Evolutionary conservation across 371 early-diverging fungal genomes (phyloP).

Genomic region (Gilbertella persicaria): DNA sequence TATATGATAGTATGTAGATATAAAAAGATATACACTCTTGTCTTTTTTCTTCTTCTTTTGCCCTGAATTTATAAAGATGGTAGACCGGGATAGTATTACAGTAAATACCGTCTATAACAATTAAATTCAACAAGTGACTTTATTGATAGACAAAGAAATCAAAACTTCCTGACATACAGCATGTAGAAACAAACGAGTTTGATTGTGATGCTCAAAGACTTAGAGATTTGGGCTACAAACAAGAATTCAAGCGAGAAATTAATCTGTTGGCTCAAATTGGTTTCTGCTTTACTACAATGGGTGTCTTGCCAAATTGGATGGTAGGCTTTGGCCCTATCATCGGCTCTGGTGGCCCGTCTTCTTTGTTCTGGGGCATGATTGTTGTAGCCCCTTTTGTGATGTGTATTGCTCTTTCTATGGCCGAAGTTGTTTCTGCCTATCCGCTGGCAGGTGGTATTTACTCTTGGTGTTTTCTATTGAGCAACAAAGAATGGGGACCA

Average conservation of each 20-base stretch:
- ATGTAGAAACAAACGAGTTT: constrained; percentile 17
- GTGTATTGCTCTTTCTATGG: constrained; percentile 40
- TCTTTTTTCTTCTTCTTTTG: too few species aligned
- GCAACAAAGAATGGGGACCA: constrained; percentile 41
- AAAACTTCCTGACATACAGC: constrained; percentile 16
- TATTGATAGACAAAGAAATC: too few species aligned
- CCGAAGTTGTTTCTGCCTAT: constrained; percentile 42
- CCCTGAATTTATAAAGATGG: too few species aligned
- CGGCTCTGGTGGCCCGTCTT: constrained; percentile 38
- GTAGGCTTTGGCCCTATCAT: constrained; percentile 39
- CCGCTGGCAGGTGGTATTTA: constrained; percentile 42
- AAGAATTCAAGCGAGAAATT: constrained; percentile 47
- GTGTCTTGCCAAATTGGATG: constrained; percentile 38
- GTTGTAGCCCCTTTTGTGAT: constrained; percentile 37
- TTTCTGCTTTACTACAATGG: constrained; percentile 39
- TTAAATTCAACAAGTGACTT: too few species aligned
- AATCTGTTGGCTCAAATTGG: constrained; percentile 37
- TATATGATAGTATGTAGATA: too few species aligned
- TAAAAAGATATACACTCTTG: too few species aligned
- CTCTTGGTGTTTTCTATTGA: constrained; percentile 40
- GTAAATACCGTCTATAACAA: too few species aligned
- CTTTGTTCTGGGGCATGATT: constrained; percentile 44
- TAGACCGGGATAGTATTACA: too few species aligned
- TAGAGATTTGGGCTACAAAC: constrained; percentile 41
- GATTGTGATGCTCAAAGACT: constrained; percentile 40